Evolutionary conservation across 2,329 filamentous ascomycete species (phyloP).

Genomic region (Bimuria novae-zelandiae): DNA sequence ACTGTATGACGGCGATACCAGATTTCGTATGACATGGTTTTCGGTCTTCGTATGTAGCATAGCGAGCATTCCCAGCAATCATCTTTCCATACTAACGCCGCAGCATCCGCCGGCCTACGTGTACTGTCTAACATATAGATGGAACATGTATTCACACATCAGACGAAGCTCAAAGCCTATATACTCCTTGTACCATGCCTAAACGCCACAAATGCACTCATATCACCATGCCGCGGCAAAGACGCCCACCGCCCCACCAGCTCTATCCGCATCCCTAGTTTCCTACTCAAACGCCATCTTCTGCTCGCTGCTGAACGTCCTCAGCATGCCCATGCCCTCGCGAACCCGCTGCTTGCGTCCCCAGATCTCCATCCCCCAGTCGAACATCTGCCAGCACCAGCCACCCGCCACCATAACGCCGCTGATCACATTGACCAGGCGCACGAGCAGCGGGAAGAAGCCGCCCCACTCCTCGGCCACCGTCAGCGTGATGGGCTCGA

Average conservation of each 20-base stretch:
- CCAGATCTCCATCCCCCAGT: constrained; percentile 67
- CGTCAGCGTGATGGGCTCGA: constrained; percentile 88
- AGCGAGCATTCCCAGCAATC: not conserved
- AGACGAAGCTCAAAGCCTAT: not conserved
- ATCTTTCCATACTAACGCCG: too few relatives aligned
- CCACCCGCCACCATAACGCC: constrained; percentile 92
- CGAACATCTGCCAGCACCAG: constrained; percentile 85
- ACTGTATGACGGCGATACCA: not conserved
- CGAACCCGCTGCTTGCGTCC: constrained; percentile 48
- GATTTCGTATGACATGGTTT: not conserved
- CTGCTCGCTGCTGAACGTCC: constrained; percentile 25
- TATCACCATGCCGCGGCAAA: not conserved
- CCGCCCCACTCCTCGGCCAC: constrained; percentile 81
- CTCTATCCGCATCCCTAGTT: not conserved
- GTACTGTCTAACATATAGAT: not conserved
- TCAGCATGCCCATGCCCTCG: constrained; percentile 55
- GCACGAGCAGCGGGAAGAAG: constrained; percentile 74
- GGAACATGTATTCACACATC: constrained; percentile 2
- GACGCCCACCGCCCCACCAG: not conserved
- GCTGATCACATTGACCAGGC: constrained; percentile 86
- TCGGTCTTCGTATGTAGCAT: not conserved
- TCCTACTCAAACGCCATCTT: constrained; percentile 23
- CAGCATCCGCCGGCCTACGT: too few relatives aligned
- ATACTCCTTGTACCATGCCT: constrained; percentile 7
- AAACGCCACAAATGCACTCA: constrained; percentile 11